phyloP scores from a whole-genome alignment of 108 stramenopile species.

The Cyclotella kingstonii region DNA sequence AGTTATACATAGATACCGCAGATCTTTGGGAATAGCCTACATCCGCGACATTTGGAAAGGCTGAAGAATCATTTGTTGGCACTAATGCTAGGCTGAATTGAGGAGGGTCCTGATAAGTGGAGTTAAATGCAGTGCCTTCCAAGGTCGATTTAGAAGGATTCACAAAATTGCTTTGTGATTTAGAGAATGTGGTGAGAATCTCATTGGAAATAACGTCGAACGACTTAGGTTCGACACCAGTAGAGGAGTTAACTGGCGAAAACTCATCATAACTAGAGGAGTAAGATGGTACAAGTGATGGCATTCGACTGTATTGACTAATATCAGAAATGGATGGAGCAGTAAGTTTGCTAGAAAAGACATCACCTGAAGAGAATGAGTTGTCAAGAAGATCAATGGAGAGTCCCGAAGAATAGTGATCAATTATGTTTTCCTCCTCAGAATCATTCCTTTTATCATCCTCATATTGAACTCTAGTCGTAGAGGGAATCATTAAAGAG shows the following conservation, averaged over 20 bases:
- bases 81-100: slow-evolving; percentile 9
- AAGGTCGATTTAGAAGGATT: not conserved
- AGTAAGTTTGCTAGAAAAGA: too few species aligned
- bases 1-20: not conserved
- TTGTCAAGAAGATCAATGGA: too few species aligned
- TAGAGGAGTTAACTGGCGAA: slow-evolving; percentile 5
- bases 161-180: not conserved
- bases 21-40: not conserved
- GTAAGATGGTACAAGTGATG: too few species aligned
- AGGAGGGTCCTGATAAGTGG: not conserved
- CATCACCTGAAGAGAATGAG: too few species aligned
- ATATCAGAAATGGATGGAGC: too few species aligned
- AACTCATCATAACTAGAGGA: slow-evolving; percentile 38
- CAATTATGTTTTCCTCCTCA: too few species aligned
- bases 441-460: too few species aligned
- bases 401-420: too few species aligned
- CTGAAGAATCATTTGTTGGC: slow-evolving; percentile 9
- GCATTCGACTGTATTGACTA: too few species aligned
- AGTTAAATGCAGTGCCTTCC: not conserved
- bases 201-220: slow-evolving; percentile 26
- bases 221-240: slow-evolving; percentile 1
- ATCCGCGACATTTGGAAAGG: not conserved
- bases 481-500: too few species aligned
- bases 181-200: slow-evolving; percentile 24
- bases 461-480: too few species aligned